phyloP scores from a whole-genome alignment of 192 early-diverging fungal genomes.

The Funneliformis mosseae region DNA sequence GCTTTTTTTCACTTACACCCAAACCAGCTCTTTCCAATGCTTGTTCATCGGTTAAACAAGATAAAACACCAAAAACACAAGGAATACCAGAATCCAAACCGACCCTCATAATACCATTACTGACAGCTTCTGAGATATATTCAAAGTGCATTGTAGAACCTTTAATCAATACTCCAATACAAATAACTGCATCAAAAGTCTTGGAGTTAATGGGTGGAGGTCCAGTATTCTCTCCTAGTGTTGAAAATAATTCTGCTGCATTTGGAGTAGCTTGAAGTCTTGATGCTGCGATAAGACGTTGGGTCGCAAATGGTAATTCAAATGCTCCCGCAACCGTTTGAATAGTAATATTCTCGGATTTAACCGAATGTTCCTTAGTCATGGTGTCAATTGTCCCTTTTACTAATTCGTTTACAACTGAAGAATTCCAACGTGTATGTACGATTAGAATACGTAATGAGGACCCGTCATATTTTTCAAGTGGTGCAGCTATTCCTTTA shows the following conservation, averaged over 20 bases:
- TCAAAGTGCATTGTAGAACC: conserved; percentile 99
- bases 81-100: conserved; percentile 86
- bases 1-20: conserved; percentile 63
- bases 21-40: conserved; percentile 82
- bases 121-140: conserved; percentile 96
- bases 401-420: conserved; percentile 85
- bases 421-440: conserved; percentile 93
- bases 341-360: conserved; percentile 71
- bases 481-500: conserved; percentile 70
- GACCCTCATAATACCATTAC: conserved; percentile 95
- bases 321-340: conserved; percentile 89
- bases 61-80: conserved; percentile 95
- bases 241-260: conserved; percentile 56
- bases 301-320: conserved; percentile 91
- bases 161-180: conserved; percentile 98
- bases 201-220: background rate
- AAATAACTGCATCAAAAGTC: conserved; percentile 85
- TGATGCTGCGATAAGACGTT: conserved; percentile 71
- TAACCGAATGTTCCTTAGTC: conserved; percentile 64
- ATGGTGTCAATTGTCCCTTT: conserved; percentile 71
- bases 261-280: conserved; percentile 59
- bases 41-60: conserved; percentile 93
- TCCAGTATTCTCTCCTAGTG: conserved; percentile 13
- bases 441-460: conserved; percentile 75
- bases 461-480: conserved; percentile 62